Base-by-base conservation (phyloP, 83 land plant species). In the Picea mariana region DNA sequence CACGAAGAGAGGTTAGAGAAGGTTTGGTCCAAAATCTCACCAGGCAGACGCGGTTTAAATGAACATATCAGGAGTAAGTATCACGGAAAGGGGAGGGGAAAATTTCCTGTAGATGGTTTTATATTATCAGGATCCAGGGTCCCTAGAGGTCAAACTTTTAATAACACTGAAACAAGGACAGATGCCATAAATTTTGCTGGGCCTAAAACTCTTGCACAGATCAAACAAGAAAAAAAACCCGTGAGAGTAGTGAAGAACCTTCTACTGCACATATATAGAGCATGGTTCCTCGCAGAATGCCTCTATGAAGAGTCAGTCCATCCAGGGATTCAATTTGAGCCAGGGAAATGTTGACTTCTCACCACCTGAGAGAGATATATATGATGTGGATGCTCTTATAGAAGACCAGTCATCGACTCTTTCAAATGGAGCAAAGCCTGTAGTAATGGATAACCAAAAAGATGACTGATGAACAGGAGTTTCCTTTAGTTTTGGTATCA, bases 141-240 rank as follows among this genome's bases (percentile, higher is more conserved):
- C 9, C 60, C 81, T 13, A 38, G 52, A 76, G 58, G 49, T 61
- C 81, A 42, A 80, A 65, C 6, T 65, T 63, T 59, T 61, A 72
- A 78, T 68, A 65, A 61, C 12, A 81, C 15, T 79, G 55, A 61
- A 18, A 26, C 49, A 72, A 31, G 62, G 52, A 71, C 63, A 13
- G 72, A 82, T 21, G 20, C 61, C 9, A 21, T 82, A 62, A 24
- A 67, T 62, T 84, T 89, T 80, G 55, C 83, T 67, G 88, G 88
- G 31, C 91, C 91, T 13, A 89, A 89, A 81, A 80, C 81, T 27
- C 91, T 38, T 38, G 40, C 40, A 38, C 40, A 38, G 0, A 38
- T 38, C 5, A 38, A 38, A 38, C 40, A 38, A 42, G 81, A 65
- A 65, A 80, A 76, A 13, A 76, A 77, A n/a, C n/a, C 0, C 79